Evolutionary conservation across 2,329 filamentous ascomycete genomes (phyloP), one percentile per base, ranked within the genome.

Genomic region (Sporothrix pallida): DNA sequence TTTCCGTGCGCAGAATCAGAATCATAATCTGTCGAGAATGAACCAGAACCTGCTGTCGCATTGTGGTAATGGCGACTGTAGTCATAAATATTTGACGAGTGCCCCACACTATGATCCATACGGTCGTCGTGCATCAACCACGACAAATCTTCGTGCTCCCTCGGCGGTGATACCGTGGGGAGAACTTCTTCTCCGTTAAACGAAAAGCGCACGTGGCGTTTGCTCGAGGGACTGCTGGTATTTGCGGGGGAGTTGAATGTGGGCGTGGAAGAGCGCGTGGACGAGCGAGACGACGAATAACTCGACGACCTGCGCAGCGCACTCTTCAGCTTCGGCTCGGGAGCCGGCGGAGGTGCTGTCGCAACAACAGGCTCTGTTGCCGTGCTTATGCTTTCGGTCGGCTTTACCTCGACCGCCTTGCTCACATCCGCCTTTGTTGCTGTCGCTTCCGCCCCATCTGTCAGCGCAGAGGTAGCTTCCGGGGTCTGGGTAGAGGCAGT

Each of bases 111-210:
- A 7, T 63, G 20, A n/a, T 44, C 17, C 42, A n/a, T 17, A 48
- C 60, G 17, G 37, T 71, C 20, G 50, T 75, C 65, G 44, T 72
- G 74, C 73, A 74, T 67, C 62, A 76, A 50, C 75, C 74, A 76
- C 15, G 74, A 74, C 31, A 75, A 58, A 48, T 75, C 74, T n/a
- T 52, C 72, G 1, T 46, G 50, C 6, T 67, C 60, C 23, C 8
- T 6, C 3, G 73, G 83, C 65, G 88, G 89, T 26, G 88, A 89
- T 37, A 85, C 82, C 63, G 88, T 90, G 23, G 89, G 88, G 73
- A 90, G 81, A 50, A 91, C 87, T 78, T 91, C 88, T 76, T 85
- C 82, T 71, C 88, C 89, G 78, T 86, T 85, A 63, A 91, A 86
- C 52, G 89, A 86, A 76, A 91, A 91, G 67, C 89, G 88, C 73